Base-by-base conservation (phyloP, 768 basidiomycete species). In the Hericium erinaceus region DNA sequence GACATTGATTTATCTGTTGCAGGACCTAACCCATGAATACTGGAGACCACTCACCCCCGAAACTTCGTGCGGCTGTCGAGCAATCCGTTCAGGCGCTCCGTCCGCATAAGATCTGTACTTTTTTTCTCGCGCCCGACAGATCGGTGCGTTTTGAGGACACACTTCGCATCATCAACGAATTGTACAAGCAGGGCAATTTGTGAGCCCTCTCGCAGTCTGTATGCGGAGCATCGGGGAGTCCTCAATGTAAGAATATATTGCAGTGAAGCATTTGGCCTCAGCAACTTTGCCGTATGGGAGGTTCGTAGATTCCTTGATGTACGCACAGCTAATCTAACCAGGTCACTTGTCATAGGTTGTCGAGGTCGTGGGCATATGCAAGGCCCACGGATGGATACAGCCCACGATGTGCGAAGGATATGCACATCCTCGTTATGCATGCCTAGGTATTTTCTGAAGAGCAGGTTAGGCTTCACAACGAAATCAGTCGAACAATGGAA, bases 201-300 rank as follows among this genome's bases (percentile, higher is more conserved):
- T 80, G 63, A 57, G 75, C 67, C 11, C 11, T 15, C 24, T 38
- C n/a, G 28, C 16, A 37, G 18, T 11, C 13, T 48, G 1, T 9
- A 28, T 1, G 16, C 4, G 2, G 37, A 18, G 39, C 12, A 16
- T 16, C 40, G 9, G 37, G 7, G 48, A 4, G 33, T 39, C 2
- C 11, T 51, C 39, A 3, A 10, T 12, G 11, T 20, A 37, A 51
- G 8, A 57, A 48, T 20, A 7, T 26, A 33, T 18, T 13, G 11
- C 56, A 80, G 79, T 64, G 78, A 82, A 58, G 74, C 77, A 15
- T 80, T 85, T 58, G 82, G 84, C 2, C 72, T 86, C 60, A 84
- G 82, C 63, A 85, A 85, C 66, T 85, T 73, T 44, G 57, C 67
- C 0, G 75, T 81, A 0, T 84, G 80, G 80, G 82, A 85, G 75